Evolutionary conservation across 352 stramenopile species (phyloP), one percentile per base, ranked within the genome.

Genomic region (Labyrinthula sp.): DNA sequence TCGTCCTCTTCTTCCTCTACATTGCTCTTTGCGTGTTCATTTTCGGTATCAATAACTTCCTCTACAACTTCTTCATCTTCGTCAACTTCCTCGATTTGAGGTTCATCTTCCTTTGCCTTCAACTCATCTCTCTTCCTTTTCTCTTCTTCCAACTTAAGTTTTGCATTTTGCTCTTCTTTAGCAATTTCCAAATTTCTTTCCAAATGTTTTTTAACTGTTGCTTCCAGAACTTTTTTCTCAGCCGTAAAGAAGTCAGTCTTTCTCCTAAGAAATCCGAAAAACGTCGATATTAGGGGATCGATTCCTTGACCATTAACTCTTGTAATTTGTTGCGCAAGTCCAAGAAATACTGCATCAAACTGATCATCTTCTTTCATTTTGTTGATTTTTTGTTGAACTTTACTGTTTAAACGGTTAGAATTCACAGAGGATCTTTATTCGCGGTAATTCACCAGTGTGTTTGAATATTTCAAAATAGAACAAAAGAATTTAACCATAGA

Each of bases 201-300:
- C 41, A 58, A 26, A 8, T 40, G 50, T 3, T 47, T 2, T 10
- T 34, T 5, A 14, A 60, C 45, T n/a, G 54, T 81, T 26, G 73
- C 58, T 55, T 88, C 74, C 29, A 83, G 46, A 27, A 71, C 57
- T 14, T 70, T 50, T n/a, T 59, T 49, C 34, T 79, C 82, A 6
- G 85, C 87, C 4, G 80, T 68, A 62, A 95, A 97, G 57, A 97
- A 98, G 68, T 97, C 89, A 12, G 88, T 96, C 66, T 98, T 97
- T 40, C 88, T 82, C 17, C 88, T 72, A 47, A 98, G 62, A 60
- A 97, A 95, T 0, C 81, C 93, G 63, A 97, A 96, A 17, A 97
- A 74, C 0, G 80, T 93, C 52, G 95, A 80, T 57, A 98, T 74
- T 25, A 98, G 66, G 15, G 84, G 85, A 64, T 99, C 90, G 59